A percentile compares a stretch with the other conserved stretches of the same genome.
phyloP scores from a whole-genome alignment of 2,329 filamentous ascomycete genomes.

The Aspergillus fischeri region DNA sequence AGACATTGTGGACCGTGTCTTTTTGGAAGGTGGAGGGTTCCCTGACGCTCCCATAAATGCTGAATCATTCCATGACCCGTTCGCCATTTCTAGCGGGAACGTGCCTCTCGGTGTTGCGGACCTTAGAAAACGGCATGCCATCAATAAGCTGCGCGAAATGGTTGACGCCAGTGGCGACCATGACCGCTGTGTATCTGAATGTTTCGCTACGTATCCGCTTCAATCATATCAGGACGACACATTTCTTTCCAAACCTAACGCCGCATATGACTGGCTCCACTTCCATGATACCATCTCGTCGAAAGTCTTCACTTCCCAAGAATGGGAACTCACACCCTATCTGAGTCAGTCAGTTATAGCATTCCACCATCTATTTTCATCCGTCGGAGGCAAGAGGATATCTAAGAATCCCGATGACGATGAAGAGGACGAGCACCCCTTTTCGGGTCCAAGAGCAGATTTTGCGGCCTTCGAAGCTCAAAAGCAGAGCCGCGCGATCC shows the following conservation, averaged over 20 bases:
- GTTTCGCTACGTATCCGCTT: constrained; percentile 80
- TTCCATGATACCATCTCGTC: constrained; percentile 85
- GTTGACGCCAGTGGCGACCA: constrained; percentile 60
- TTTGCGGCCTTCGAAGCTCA: constrained; percentile 75
- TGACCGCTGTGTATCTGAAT: constrained; percentile 62
- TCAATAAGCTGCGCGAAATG: constrained; percentile 57
- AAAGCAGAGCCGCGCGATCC: constrained; percentile 70
- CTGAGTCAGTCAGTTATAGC: constrained; percentile 81
- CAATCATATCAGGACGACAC: constrained; percentile 92
- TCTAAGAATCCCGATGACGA: constrained; percentile 41
- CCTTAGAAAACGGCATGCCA: constrained; percentile 56
- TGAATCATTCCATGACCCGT: constrained; percentile 35
- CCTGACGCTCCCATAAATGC: constrained; percentile 40
- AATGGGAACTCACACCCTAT: constrained; percentile 89
- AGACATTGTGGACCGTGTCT: constrained; percentile 64
- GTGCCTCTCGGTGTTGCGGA: constrained; percentile 55
- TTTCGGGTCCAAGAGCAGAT: constrained; percentile 76
- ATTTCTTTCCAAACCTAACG: constrained; percentile 79
- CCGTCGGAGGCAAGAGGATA: constrained; percentile 52
- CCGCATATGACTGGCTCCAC: constrained; percentile 89
- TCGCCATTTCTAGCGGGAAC: constrained; percentile 21
- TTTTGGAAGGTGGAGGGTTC: constrained; percentile 61
- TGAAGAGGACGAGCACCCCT: constrained; percentile 60
- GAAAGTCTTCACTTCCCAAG: constrained; percentile 75
- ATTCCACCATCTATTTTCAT: constrained; percentile 87